Conservation (phyloP, 2,329 filamentous ascomycete genomes). For the Trichoderma citrinoviride region DNA sequence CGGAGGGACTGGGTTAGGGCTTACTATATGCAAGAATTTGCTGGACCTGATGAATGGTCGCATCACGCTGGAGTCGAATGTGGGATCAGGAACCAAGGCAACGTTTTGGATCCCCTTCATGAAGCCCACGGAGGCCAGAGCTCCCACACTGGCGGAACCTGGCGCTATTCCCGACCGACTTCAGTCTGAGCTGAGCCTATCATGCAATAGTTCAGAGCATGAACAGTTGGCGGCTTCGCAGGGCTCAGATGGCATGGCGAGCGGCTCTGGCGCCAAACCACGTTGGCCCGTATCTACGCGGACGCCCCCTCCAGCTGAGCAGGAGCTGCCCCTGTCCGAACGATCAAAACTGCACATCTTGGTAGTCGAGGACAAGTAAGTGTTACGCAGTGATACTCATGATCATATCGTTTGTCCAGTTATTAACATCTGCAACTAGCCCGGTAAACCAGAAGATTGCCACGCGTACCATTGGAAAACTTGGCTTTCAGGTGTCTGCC, state of each 20-base stretch:
- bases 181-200: constrained; percentile 62
- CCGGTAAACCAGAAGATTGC: constrained; percentile 74
- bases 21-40: constrained; percentile 79
- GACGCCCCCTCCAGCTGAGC: constrained; percentile 40
- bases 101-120: constrained; percentile 76
- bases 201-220: constrained; percentile 65
- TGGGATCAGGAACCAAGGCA: constrained; percentile 68
- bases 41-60: constrained; percentile 75
- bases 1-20: constrained; percentile 72
- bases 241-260: constrained; percentile 29
- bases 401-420: neutral
- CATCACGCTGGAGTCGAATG: constrained; percentile 66
- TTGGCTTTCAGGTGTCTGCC: constrained; percentile 68
- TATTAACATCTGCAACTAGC: constrained; percentile 34
- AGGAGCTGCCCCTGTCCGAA: constrained; percentile 54
- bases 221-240: constrained; percentile 46
- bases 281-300: constrained; percentile 37
- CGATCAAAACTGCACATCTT: constrained; percentile 66
- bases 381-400: constrained; percentile 22
- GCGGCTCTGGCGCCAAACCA: constrained; percentile 27
- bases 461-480: constrained; percentile 68
- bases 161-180: constrained; percentile 65
- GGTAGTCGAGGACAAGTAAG: constrained; percentile 78
- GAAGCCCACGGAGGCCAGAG: constrained; percentile 55
- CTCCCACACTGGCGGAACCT: constrained; percentile 57